Conservation (phyloP, 2,329 filamentous ascomycete genomes). For the Colletotrichum lupini region DNA sequence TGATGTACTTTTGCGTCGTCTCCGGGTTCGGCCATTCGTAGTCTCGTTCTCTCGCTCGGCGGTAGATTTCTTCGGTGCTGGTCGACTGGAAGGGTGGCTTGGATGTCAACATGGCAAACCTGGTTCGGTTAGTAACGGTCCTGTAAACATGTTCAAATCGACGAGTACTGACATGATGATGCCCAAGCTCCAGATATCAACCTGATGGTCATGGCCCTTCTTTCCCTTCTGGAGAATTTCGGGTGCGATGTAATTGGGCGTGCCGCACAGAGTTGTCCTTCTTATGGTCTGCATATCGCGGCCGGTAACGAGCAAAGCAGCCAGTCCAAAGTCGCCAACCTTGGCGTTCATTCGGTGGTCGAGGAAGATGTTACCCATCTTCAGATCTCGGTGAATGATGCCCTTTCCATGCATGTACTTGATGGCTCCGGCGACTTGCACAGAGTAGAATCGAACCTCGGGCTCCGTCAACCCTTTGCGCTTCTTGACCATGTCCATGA, state of each 20-base stretch:
- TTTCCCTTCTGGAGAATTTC: slow-evolving; percentile 95
- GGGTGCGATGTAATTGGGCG: slow-evolving; percentile 97
- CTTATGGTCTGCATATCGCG: slow-evolving; percentile 87
- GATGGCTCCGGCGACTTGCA: slow-evolving; percentile 95
- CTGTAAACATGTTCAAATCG: too few species aligned
- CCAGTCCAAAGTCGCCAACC: slow-evolving; percentile 96
- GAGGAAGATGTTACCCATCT: slow-evolving; percentile 98
- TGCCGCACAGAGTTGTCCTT: slow-evolving; percentile 94
- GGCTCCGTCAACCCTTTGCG: slow-evolving; percentile 91
- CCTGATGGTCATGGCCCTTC: slow-evolving; percentile 96
- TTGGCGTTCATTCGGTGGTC: slow-evolving; percentile 97
- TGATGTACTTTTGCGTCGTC: slow-evolving; percentile 76
- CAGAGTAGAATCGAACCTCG: slow-evolving; percentile 91
- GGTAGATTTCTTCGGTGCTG: slow-evolving; percentile 88
- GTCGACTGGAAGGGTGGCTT: slow-evolving; percentile 96
- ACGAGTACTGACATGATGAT: slow-evolving; percentile 84
- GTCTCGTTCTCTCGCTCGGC: slow-evolving; percentile 74
- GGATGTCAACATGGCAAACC: slow-evolving; percentile 95
- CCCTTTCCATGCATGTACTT: slow-evolving; percentile 98
- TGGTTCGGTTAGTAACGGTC: slow-evolving; percentile 49
- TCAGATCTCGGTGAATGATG: slow-evolving; percentile 95
- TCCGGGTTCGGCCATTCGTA: slow-evolving; percentile 82
- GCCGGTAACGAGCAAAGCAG: slow-evolving; percentile 89
- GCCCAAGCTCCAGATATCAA: slow-evolving; percentile 97
- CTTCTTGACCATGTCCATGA: slow-evolving; percentile 98